Conservation (phyloP, 768 basidiomycete genomes). For the Sarcodon sp. region DNA sequence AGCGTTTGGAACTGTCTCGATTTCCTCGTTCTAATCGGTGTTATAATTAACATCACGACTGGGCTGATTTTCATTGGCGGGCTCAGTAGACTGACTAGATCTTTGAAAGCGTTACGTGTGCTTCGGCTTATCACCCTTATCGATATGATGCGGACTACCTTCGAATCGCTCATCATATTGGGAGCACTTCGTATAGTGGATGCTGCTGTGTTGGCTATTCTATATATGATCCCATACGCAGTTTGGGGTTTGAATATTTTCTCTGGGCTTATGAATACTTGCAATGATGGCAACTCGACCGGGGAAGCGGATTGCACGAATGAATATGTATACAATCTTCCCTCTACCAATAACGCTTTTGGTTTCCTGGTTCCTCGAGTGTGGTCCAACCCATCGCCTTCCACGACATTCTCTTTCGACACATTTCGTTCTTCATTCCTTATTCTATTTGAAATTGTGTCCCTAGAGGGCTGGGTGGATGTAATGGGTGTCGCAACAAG, state of each 20-base stretch:
- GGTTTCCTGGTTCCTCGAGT: slow-evolving; percentile 69
- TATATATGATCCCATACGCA: slow-evolving; percentile 88
- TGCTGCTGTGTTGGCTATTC: slow-evolving; percentile 77
- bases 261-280: slow-evolving; percentile 67
- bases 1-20: slow-evolving; percentile 92
- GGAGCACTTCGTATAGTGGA: slow-evolving; percentile 79
- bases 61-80: slow-evolving; percentile 67
- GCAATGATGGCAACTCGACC: slow-evolving; percentile 54
- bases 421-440: slow-evolving; percentile 71
- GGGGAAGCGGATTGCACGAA: slow-evolving; percentile 57
- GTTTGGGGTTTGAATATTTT: slow-evolving; percentile 95
- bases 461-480: slow-evolving; percentile 94
- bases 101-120: slow-evolving; percentile 80
- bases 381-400: slow-evolving; percentile 82
- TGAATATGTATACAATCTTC: slow-evolving; percentile 58
- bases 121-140: slow-evolving; percentile 85
- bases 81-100: slow-evolving; percentile 68
- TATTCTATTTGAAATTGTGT: slow-evolving; percentile 94
- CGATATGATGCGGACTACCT: slow-evolving; percentile 75
- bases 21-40: slow-evolving; percentile 68
- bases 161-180: slow-evolving; percentile 77
- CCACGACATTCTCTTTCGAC: slow-evolving; percentile 84
- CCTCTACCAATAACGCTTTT: slow-evolving; percentile 37
- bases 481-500: slow-evolving; percentile 76
- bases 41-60: slow-evolving; percentile 63